Evolutionary conservation across 2,329 filamentous ascomycete species (phyloP), one percentile per base, ranked within the genome.

Genomic region (Neurospora crassa): DNA sequence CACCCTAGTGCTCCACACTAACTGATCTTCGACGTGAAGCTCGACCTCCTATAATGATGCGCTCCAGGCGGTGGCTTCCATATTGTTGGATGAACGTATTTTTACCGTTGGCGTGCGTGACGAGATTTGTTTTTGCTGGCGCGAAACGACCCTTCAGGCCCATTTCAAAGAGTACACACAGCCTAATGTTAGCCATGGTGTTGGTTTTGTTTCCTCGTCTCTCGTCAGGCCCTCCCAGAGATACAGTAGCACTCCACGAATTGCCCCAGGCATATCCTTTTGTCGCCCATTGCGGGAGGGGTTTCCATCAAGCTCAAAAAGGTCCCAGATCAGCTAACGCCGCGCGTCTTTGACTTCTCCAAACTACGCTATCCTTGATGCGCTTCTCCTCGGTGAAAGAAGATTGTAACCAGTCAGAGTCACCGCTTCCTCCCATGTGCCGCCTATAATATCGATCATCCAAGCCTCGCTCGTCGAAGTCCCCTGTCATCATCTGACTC

Each of bases 401-500:
- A n/a, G 76, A 76, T 41, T 24, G 71, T 14, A 70, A 74, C 77
- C 77, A 79, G 72, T 79, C 77, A 41, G 72, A 73, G 71, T 79
- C 77, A 24, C 72, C 72, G 10, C 69, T 74, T 3, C 29, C 59
- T 20, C 71, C 72, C 14, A 70, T 67, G 29, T 69, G 70, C 43
- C 71, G 68, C 11, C 70, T 67, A 68, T 69, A 53, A 34, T 73
- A 69, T 12, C 70, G 69, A 71, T 69, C 45, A 40, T 73, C 72
- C 1, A 70, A 40, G 59, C 53, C 68, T 18, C 73, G 72, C 14
- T 71, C 72, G 41, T 74, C 68, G 14, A 68, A 40, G n/a, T 75
- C 72, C 73, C 77, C 75, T 59, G 74, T 67, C 76, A 80, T 77
- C 79, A 84, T 77, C 74, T 75, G 75, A 6, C 79, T 79, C 37